These are phyloP conservation scores for Phytophthora agathidicida DNA, from an alignment of 352 stramenopile genomes.

Conservation along the genomic window DNA sequence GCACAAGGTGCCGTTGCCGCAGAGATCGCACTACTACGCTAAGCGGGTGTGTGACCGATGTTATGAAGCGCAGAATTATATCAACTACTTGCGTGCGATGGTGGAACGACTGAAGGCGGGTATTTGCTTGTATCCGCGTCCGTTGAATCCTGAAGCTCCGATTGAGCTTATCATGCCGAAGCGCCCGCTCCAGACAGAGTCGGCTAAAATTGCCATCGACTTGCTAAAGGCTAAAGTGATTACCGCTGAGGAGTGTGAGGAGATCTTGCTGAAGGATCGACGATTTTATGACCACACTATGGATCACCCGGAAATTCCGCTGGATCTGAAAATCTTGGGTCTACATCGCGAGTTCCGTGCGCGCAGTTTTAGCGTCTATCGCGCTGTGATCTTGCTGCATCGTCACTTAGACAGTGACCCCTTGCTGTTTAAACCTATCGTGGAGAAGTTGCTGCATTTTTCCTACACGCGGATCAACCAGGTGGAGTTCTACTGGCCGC, in stretches of 20 bases:
- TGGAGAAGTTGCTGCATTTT: slow-evolving; percentile 85
- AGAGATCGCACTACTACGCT: slow-evolving; percentile 81
- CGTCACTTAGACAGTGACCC: slow-evolving; percentile 87
- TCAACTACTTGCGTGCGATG: slow-evolving; percentile 88
- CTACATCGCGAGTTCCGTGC: slow-evolving; percentile 89
- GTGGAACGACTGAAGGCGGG: slow-evolving; percentile 84
- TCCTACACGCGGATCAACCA: slow-evolving; percentile 91
- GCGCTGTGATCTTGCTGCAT: slow-evolving; percentile 85
- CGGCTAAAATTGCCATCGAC: slow-evolving; percentile 88
- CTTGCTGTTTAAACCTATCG: slow-evolving; percentile 87
- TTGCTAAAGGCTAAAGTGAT: slow-evolving; percentile 85
- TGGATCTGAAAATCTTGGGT: slow-evolving; percentile 86
- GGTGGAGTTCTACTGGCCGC: slow-evolving; percentile 92
- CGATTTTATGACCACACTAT: slow-evolving; percentile 85
- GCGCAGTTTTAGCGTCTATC: slow-evolving; percentile 82
- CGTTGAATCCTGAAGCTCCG: slow-evolving; percentile 81
- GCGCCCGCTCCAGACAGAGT: slow-evolving; percentile 77
- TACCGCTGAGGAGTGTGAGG: slow-evolving; percentile 88
- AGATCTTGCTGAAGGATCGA: slow-evolving; percentile 83
- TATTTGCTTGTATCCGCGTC: slow-evolving; percentile 87
- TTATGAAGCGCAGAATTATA: slow-evolving; percentile 83
- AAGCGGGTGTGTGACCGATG: slow-evolving; percentile 89
- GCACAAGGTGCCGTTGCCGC: slow-evolving; percentile 80
- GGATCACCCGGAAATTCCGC: slow-evolving; percentile 83
- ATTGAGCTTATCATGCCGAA: slow-evolving; percentile 91